Evolutionary conservation across 148 eudicot genomes (phyloP), one percentile per base, ranked within the genome.

Genomic region (Spergularia marina): DNA sequence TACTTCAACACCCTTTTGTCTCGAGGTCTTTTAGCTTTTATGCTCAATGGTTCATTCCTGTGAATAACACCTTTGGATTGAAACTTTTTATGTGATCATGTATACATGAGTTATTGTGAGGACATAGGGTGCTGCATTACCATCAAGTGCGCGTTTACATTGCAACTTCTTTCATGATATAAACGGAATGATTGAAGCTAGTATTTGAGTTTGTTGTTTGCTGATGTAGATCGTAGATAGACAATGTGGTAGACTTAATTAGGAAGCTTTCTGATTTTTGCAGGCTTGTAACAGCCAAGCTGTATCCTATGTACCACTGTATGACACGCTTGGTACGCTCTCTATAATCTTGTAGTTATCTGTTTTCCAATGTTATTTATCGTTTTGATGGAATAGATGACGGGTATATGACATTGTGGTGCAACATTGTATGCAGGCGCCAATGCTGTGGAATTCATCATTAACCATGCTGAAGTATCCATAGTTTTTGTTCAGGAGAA

Each of bases 231-330:
- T 65, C 52, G 61, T 39, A 7, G 51, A 20, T 65, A 21, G 36
- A 61, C 47, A 63, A 41, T 73, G 49, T 53, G 54, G 40, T 53
- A 57, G 73, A 2, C 69, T 41, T 4, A 20, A 40, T 52, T 6
- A 65, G 18, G 15, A 66, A 34, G 60, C 41, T 49, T 49, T 36
- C 3, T 49, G 60, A 68, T 71, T 54, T 30, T 72, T 39, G 60
- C 91, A 95, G 99, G 99, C 91, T 65, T 95, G 98, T 83, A 91
- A 87, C 84, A 86, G 99, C 85, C 97, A 91, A 41, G 91, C 80
- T 57, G 81, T 95, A 40, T 73, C 92, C n/a, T 92, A 91, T 44
- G 93, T 95, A 17, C 99, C 99, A 0, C 83, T 95, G 18, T 95
- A 95, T 60, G 99, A 95, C 80, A 84, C 98, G 10, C 93, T 95